Conservation (phyloP, 164 flowering plant species). For the Sextonia rubra region DNA sequence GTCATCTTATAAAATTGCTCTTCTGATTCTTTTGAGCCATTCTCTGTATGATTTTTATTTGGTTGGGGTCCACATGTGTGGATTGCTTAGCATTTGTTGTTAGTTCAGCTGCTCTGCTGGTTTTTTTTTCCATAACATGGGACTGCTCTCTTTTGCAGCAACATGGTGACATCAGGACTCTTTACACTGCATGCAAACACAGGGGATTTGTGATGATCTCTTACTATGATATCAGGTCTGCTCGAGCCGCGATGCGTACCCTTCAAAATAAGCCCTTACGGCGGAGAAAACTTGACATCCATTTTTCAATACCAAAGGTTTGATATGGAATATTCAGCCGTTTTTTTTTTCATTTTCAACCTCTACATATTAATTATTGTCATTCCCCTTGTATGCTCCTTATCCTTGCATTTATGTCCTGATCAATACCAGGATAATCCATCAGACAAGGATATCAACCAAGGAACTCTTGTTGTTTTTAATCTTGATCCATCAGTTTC, state of each 20-base stretch:
- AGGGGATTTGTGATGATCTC: slow-evolving; percentile 99
- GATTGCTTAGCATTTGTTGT: no score
- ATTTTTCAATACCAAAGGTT: slow-evolving; percentile 99
- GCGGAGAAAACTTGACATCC: slow-evolving; percentile 96
- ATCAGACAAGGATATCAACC: slow-evolving; percentile 94
- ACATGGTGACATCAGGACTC: slow-evolving; percentile 94
- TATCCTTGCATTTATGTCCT: slow-evolving; percentile 4
- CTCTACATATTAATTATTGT: neutral
- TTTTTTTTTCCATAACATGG: neutral
- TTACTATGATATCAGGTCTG: slow-evolving; percentile 94
- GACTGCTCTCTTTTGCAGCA: slow-evolving; percentile 47
- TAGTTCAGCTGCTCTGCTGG: no score
- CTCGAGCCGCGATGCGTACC: slow-evolving; percentile 96
- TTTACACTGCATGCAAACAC: slow-evolving; percentile 95
- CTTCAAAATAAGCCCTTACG: slow-evolving; percentile 89
- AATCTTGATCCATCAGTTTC: slow-evolving; percentile 93
- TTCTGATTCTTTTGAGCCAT: no score
- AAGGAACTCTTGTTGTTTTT: slow-evolving; percentile 92
- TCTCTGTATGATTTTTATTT: no score
- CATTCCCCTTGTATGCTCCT: slow-evolving; percentile 2
- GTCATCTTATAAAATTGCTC: no score
- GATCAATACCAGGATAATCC: slow-evolving; percentile 69
- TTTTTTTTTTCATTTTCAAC: neutral
- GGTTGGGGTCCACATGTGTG: no score
- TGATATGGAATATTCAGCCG: neutral